phyloP scores from a whole-genome alignment of 208 protist genomes.

The Leptomonas pyrrhocoris region DNA sequence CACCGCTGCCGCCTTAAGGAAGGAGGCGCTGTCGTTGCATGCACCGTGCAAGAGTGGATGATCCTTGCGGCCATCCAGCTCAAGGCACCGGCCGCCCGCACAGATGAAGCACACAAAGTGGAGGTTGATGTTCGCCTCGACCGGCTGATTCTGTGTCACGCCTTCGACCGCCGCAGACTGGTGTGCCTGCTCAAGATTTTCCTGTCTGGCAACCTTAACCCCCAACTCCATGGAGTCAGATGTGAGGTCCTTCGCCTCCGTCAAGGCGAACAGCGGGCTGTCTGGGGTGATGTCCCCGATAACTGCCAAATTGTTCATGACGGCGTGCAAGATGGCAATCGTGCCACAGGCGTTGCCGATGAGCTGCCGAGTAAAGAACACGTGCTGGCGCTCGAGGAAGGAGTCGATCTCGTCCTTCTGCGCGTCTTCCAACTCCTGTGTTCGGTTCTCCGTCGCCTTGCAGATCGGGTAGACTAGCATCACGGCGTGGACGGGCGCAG shows the following conservation, averaged over 20 bases:
- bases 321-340: conserved; percentile 91
- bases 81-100: conserved; percentile 85
- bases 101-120: conserved; percentile 95
- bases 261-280: conserved; percentile 41
- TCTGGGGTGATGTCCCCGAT: conserved; percentile 46
- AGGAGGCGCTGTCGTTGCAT: conserved; percentile 54
- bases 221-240: conserved; percentile 29
- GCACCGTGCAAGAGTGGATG: conserved; percentile 83
- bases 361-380: conserved; percentile 94
- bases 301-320: conserved; percentile 90
- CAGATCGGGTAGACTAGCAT: conserved; percentile 94
- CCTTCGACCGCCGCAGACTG: conserved; percentile 59
- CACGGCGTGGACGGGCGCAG: conserved; percentile 85
- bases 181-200: conserved; percentile 62
- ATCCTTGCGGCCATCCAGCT: conserved; percentile 94
- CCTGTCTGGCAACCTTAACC: conserved; percentile 43
- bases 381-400: conserved; percentile 43
- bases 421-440: conserved; percentile 13
- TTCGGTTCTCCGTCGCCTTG: conserved; percentile 32
- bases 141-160: conserved; percentile 57
- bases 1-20: conserved; percentile 69
- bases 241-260: neutral
- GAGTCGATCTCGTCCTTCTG: conserved; percentile 46
- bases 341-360: conserved; percentile 96
- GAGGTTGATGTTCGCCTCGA: conserved; percentile 84